phyloP scores from a whole-genome alignment of 2,329 filamentous ascomycete species.

The Talaromyces amestolkiae region DNA sequence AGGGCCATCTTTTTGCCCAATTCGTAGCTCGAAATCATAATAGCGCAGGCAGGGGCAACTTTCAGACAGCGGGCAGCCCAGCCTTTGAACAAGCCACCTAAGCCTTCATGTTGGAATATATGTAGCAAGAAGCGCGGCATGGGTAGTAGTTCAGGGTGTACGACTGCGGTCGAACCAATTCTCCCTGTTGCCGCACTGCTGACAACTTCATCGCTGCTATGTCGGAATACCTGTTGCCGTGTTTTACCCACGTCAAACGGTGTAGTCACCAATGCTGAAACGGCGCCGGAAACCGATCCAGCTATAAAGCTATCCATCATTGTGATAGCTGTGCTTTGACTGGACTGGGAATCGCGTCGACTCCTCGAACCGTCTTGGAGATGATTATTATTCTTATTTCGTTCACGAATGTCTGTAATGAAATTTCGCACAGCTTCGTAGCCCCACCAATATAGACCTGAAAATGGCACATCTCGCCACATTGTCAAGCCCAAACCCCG shows the following conservation, averaged over 20 bases:
- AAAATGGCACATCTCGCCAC: slow-evolving; percentile 97
- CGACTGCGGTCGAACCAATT: slow-evolving; percentile 26
- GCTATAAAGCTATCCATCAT: slow-evolving; percentile 87
- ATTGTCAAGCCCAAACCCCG: slow-evolving; percentile 84
- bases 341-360: slow-evolving; percentile 37
- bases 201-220: slow-evolving; percentile 47
- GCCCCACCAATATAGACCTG: slow-evolving; percentile 96
- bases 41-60: slow-evolving; percentile 92
- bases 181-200: slow-evolving; percentile 18
- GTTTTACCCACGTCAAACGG: slow-evolving; percentile 99
- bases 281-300: slow-evolving; percentile 76
- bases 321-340: slow-evolving; percentile 71
- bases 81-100: slow-evolving; percentile 78
- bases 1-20: slow-evolving; percentile 86
- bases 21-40: slow-evolving; percentile 99
- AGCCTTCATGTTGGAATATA: slow-evolving; percentile 83
- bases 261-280: slow-evolving; percentile 84
- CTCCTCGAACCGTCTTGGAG: slow-evolving; percentile 34
- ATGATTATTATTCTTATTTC: slow-evolving; percentile 13
- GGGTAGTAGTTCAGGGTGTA: slow-evolving; percentile 66
- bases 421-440: slow-evolving; percentile 79
- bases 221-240: slow-evolving; percentile 77
- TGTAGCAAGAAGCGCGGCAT: slow-evolving; percentile 86
- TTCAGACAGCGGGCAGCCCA: slow-evolving; percentile 91
- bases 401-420: slow-evolving; percentile 65